Conservation (phyloP, 2,329 filamentous ascomycete genomes). For the Verticillium nonalfalfae region DNA sequence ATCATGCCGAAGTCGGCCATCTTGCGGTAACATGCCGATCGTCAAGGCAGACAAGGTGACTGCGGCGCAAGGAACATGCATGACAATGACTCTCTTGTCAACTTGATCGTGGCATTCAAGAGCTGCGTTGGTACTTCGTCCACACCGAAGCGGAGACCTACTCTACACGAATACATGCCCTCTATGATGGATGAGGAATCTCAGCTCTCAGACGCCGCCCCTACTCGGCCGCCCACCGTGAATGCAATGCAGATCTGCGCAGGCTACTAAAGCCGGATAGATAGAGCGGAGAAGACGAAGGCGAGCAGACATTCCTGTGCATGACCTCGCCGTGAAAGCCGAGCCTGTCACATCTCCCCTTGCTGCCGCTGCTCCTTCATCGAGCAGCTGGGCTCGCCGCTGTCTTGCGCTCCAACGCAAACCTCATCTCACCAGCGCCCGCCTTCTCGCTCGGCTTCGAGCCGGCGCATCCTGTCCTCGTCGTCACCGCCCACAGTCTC, state of each 20-base stretch:
- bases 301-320: not conserved
- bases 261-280: not conserved
- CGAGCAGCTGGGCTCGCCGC: not conserved
- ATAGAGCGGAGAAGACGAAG: not conserved
- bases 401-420: not conserved
- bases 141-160: not conserved
- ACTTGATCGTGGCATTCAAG: not conserved
- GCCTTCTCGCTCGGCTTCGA: constrained; percentile 55
- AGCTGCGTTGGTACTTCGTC: not conserved
- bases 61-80: not conserved
- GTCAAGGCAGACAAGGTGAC: too few species aligned
- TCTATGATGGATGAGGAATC: not conserved
- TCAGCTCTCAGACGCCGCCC: not conserved
- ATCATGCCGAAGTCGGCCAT: too few species aligned
- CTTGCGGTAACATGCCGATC: too few species aligned
- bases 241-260: not conserved
- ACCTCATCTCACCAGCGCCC: constrained; percentile 36
- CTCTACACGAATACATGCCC: not conserved
- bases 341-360: not conserved
- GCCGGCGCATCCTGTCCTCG: constrained; percentile 46
- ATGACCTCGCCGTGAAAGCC: not conserved
- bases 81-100: not conserved
- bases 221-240: too few species aligned
- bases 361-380: too few species aligned
- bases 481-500: constrained; percentile 41